These are phyloP conservation scores for Rhodofomes roseus DNA, from an alignment of 1,284 basidiomycete genomes.

Conservation along the genomic window DNA sequence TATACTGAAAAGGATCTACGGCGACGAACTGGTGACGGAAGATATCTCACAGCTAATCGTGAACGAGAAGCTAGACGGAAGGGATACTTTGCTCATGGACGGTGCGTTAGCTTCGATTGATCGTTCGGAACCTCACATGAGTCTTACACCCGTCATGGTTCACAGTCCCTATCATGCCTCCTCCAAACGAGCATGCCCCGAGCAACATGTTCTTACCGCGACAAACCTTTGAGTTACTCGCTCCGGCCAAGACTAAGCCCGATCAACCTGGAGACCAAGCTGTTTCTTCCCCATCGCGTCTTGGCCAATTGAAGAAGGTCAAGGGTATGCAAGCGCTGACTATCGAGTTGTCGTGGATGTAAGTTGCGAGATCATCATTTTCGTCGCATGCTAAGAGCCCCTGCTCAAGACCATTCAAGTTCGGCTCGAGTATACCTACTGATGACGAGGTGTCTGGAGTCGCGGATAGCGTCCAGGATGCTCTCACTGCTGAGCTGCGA, in stretches of 20 bases:
- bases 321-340: constrained; percentile 57
- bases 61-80: constrained; percentile 51
- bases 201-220: constrained; percentile 4
- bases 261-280: neutral
- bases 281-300: neutral
- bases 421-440: constrained; percentile 43
- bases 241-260: constrained; percentile 4
- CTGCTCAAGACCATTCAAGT: constrained; percentile 36
- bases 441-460: constrained; percentile 39
- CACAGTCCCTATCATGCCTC: constrained; percentile 4
- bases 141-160: too few species aligned
- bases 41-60: constrained; percentile 40
- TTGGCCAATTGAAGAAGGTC: constrained; percentile 44
- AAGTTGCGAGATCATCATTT: constrained; percentile 10
- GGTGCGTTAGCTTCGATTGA: too few species aligned
- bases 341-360: constrained; percentile 70
- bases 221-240: constrained; percentile 15
- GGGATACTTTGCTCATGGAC: constrained; percentile 47
- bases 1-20: constrained; percentile 14
- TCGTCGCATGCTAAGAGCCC: constrained; percentile 6
- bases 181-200: constrained; percentile 10
- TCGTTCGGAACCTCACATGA: too few species aligned
- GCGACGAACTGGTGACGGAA: constrained; percentile 12
- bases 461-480: neutral
- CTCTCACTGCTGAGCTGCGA: neutral